Percentiles rank a stretch among this genome's conserved stretches.
Evolutionary conservation across 2,329 filamentous ascomycete species (phyloP).

Genomic region (Venturia aucupariae): DNA sequence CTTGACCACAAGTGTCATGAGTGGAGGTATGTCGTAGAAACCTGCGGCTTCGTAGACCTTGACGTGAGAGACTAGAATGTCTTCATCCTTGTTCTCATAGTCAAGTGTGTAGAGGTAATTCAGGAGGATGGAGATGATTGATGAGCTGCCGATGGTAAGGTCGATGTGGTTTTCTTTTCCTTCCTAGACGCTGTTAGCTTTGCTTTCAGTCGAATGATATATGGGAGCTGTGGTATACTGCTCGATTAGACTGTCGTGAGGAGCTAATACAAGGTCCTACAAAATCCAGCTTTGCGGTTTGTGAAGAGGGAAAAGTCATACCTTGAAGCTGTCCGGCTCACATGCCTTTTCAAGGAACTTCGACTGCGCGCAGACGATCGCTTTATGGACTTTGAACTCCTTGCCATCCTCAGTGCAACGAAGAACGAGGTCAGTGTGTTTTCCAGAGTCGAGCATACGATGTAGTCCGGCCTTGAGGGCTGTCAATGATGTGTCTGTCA

Average conservation of each 20-base stretch:
- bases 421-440: background rate
- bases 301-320: background rate
- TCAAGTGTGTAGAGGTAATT: background rate
- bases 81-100: too few species aligned
- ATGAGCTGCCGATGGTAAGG: background rate
- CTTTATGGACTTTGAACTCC: background rate
- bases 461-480: background rate
- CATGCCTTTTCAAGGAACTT: background rate
- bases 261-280: too few species aligned
- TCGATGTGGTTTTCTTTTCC: background rate
- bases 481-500: background rate
- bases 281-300: too few species aligned
- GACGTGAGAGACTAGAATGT: too few species aligned
- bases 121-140: background rate
- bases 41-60: too few species aligned
- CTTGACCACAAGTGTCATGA: too few species aligned
- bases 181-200: background rate
- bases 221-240: too few species aligned
- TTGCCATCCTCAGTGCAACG: background rate
- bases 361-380: background rate
- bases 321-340: background rate
- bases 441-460: slow-evolving; percentile 10
- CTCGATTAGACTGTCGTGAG: too few species aligned
- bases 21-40: too few species aligned
- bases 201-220: too few species aligned